phyloP scores from a whole-genome alignment of 768 basidiomycete genomes.

The Mrakia frigida region DNA sequence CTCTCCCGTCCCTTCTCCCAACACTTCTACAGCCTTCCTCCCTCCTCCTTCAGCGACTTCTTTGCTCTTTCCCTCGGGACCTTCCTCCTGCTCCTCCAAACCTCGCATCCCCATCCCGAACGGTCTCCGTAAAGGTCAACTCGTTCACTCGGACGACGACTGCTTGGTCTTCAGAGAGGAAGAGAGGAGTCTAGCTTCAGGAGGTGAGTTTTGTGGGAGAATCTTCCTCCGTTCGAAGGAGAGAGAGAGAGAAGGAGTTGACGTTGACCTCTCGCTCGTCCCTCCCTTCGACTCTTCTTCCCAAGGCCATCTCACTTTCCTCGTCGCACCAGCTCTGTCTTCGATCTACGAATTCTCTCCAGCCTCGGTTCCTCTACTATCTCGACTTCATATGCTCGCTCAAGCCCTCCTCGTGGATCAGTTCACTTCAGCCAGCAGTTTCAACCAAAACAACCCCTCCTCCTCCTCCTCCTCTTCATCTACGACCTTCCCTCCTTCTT shows the following conservation, averaged over 20 bases:
- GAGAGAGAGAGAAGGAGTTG: not conserved
- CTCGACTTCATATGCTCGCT: slow-evolving; percentile 7
- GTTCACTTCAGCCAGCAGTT: not conserved
- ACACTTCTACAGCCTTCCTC: not conserved
- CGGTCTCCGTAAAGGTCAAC: not conserved
- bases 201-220: slow-evolving; percentile 14
- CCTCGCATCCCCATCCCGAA: not conserved
- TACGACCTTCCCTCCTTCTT: not conserved
- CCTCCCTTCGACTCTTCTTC: too few species aligned
- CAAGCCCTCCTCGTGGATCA: not conserved
- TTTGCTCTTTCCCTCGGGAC: not conserved
- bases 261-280: too few species aligned
- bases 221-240: not conserved
- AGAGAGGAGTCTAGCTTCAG: slow-evolving; percentile 15
- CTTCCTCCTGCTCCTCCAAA: not conserved
- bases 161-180: slow-evolving; percentile 16
- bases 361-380: slow-evolving; percentile 19
- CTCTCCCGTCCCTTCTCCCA: too few species aligned
- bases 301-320: slow-evolving; percentile 29
- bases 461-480: not conserved
- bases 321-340: slow-evolving; percentile 3
- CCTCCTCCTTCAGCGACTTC: not conserved
- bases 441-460: not conserved
- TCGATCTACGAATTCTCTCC: slow-evolving; percentile 24
- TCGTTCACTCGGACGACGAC: slow-evolving; percentile 22